Percentiles rank a stretch among this genome's conserved stretches.
Conservation (phyloP, 495 filamentous ascomycete genomes). For the Penicillium salamii region DNA sequence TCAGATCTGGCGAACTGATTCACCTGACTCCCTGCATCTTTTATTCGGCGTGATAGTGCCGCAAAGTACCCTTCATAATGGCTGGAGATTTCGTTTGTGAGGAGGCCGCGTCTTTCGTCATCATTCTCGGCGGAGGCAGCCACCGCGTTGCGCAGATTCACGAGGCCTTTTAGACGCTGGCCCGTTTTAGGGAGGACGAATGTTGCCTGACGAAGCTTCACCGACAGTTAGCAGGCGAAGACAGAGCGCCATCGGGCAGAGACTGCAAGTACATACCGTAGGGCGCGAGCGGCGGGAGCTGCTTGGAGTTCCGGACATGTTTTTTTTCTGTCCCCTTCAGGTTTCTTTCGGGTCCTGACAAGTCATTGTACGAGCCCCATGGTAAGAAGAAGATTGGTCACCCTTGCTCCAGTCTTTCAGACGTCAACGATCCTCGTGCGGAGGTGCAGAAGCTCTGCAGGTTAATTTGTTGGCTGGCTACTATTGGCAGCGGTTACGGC, state of each 20-base stretch:
- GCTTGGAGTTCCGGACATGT: conserved; percentile 31
- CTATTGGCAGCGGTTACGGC: conserved; percentile 10
- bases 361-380: conserved; percentile 5
- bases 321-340: conserved; percentile 16
- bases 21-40: conserved; percentile 14
- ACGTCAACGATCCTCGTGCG: conserved; percentile 3
- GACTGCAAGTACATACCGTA: conserved; percentile 25
- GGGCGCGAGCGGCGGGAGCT: conserved; percentile 44
- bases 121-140: conserved; percentile 13
- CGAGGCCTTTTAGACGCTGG: conserved; percentile 49
- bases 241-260: neutral
- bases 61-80: conserved; percentile 15
- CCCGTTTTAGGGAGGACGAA: conserved; percentile 52
- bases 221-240: conserved; percentile 3
- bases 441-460: conserved; percentile 6
- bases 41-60: conserved; percentile 7
- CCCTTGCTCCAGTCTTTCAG: conserved; percentile 6
- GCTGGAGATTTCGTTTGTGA: conserved; percentile 28
- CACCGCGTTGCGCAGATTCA: conserved; percentile 41
- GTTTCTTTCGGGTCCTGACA: conserved; percentile 19
- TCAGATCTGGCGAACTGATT: conserved; percentile 49
- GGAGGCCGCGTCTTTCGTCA: conserved; percentile 40
- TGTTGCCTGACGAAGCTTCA: conserved; percentile 52
- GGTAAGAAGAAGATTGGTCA: neutral
- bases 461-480: conserved; percentile 5